Evolutionary conservation across 2,329 filamentous ascomycete genomes (phyloP), one percentile per base, ranked within the genome.

Genomic region (Fusarium newnesense): DNA sequence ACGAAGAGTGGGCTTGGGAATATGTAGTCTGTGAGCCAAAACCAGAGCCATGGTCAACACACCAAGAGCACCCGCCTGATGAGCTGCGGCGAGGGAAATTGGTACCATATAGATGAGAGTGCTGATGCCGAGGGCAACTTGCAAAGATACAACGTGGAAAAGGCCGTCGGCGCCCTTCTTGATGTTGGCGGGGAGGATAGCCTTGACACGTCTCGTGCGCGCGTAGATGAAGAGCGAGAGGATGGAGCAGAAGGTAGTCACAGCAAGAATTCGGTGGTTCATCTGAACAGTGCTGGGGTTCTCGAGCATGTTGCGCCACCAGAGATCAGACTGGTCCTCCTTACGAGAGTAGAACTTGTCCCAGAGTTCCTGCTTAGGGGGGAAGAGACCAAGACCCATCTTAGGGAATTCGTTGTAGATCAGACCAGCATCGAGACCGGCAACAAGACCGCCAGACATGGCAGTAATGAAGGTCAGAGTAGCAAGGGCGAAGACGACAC

Each of bases 351-450:
- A 98, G 85, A 94, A 97, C 42, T 89, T 86, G 79, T 96, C 92
- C 82, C 94, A 95, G 37, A 98, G 90, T 84, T 98, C 96, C 15
- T 90, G 87, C 79, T 88, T 90, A 2, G 96, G 96, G 4, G 96
- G 96, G 1, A 94, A 88, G 28, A 97, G 85, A 16, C 95, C 94
- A 7, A 90, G 83, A 13, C 96, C 96, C 96, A 99, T 99, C 83
- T 89, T 94, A 11, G 96, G 96, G 82, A 99, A 98, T 83, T 99
- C 95, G 81, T 99, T 99, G 87, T 99, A 99, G 83, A 99, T 98
- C 64, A 99, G 87, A 13, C 96, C 96, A 13, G 96, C 96, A 80
- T 99, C 96, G 19, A 99, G 91, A 37, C 96, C 96, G 11, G 96
- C 96, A 37, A 99, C 96, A 5, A 99, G 89, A 9, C 92, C 96